Base-by-base conservation (phyloP, 768 basidiomycete genomes). In the Phanerodontia chrysosporium region DNA sequence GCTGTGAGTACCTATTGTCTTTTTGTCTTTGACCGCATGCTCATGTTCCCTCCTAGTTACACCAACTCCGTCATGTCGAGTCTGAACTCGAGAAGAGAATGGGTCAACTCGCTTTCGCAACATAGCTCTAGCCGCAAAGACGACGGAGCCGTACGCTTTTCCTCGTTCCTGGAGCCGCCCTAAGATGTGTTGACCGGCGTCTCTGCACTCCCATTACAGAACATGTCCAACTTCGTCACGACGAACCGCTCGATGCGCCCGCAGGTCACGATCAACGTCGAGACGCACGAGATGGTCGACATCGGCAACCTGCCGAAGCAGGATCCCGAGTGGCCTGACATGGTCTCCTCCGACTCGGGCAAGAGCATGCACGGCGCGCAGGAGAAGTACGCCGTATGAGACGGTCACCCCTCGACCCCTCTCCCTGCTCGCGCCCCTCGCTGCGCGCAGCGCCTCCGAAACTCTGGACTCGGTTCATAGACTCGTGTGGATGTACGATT, bases 31-130 rank as follows among this genome's bases (percentile, higher is more conserved):
- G 39, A 10, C 10, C 18, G 10, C 4, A 42, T 42, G 39, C 39
- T 42, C 39, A 35, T 28, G n/a, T 35, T 10, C 13, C 60, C 72
- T 4, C 8, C 39, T 18, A 42, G 39, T 7, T 76, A 76, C 62
- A 74, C 74, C 21, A 78, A 76, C 65, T 73, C 73, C 0, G 65
- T 77, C 27, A 69, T 79, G 73, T 76, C 76, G 44, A 74, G 51
- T 52, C 51, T 69, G 51, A 62, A 73, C 62, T 60, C 72, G 1
- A 66, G 72, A 1, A 57, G 45, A 27, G 62, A 61, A 21, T 70
- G 68, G 68, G 62, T 57, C 29, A 39, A 57, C 45, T 35, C 45
- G 56, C 27, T 55, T 18, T 48, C 35, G 35, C 51, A 29, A 27
- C 42, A 35, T 5, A 10, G 51, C 42, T 51, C 49, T n/a, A 51